phyloP scores from a whole-genome alignment of 75 land plant species.

The Picea sitchensis region DNA sequence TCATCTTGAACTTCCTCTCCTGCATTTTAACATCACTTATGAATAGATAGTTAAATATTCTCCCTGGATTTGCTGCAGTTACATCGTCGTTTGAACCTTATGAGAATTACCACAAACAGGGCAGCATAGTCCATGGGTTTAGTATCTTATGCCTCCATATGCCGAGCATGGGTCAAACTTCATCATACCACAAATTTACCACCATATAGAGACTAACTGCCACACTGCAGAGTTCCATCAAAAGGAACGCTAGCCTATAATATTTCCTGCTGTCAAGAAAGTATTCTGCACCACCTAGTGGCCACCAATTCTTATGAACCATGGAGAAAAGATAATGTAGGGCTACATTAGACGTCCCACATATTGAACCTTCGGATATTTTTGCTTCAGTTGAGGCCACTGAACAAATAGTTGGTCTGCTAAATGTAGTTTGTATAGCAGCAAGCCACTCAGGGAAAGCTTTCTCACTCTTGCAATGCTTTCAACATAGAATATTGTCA shows the following conservation, averaged over 20 bases:
- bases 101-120: background rate
- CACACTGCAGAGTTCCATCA: background rate
- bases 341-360: constrained; percentile 84
- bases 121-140: background rate
- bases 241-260: background rate
- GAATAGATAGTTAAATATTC: background rate
- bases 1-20: no score
- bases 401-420: constrained; percentile 92
- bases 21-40: background rate
- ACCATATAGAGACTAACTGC: background rate
- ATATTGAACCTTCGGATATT: constrained; percentile 67
- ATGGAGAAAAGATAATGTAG: background rate
- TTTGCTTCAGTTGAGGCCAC: constrained; percentile 75
- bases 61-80: background rate
- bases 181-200: background rate
- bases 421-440: constrained; percentile 70
- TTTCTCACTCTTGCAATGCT: constrained; percentile 92
- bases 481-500: constrained; percentile 82
- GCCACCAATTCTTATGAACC: background rate
- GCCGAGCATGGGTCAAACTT: background rate
- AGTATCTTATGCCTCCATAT: background rate
- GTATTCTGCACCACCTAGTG: background rate
- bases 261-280: background rate
- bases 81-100: constrained; percentile 6
- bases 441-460: constrained; percentile 84